A percentile compares a stretch with the other conserved stretches of the same genome.
Evolutionary conservation across 2,329 filamentous ascomycete genomes (phyloP).

Genomic region (Monosporascus cannonballus): DNA sequence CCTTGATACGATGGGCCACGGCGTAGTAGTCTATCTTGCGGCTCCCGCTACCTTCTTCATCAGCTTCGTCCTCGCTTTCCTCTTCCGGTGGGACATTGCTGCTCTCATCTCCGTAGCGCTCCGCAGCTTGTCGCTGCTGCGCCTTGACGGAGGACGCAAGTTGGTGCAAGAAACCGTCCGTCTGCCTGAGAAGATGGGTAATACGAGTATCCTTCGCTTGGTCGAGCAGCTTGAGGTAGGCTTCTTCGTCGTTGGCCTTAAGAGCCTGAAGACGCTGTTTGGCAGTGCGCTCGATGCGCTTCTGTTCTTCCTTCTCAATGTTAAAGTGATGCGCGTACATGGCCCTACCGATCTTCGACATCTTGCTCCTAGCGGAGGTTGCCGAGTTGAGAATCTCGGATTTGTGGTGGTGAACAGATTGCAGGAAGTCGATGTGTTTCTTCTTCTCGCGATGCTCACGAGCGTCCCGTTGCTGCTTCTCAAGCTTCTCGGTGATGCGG

Average conservation of each 20-base stretch:
- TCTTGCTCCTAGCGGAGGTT: constrained; percentile 62
- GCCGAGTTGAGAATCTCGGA: constrained; percentile 68
- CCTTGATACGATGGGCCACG: constrained; percentile 91
- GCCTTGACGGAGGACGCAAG: constrained; percentile 90
- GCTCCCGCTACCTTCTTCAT: constrained; percentile 60
- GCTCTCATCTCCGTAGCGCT: constrained; percentile 66
- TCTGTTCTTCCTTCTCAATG: constrained; percentile 99
- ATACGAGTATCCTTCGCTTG: constrained; percentile 99
- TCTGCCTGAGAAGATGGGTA: constrained; percentile 92
- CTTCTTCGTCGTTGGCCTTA: constrained; percentile 98
- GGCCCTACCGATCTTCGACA: constrained; percentile 79
- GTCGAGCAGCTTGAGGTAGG: constrained; percentile 93
- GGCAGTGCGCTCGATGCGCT: constrained; percentile 91
- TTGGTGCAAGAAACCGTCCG: constrained; percentile 94
- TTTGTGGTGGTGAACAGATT: constrained; percentile 77
- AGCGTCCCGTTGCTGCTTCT: constrained; percentile 97
- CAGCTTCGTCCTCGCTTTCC: constrained; percentile 60
- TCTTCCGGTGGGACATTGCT: constrained; percentile 49
- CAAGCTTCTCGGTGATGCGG: constrained; percentile 94
- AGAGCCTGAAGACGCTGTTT: constrained; percentile 99
- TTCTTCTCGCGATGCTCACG: constrained; percentile 96
- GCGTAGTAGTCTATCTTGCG: constrained; percentile 98
- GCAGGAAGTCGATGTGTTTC: constrained; percentile 89
- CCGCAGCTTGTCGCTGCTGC: constrained; percentile 78
- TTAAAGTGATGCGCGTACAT: constrained; percentile 89